phyloP scores from a whole-genome alignment of 345 rosid genomes.

The Ricinus communis region DNA sequence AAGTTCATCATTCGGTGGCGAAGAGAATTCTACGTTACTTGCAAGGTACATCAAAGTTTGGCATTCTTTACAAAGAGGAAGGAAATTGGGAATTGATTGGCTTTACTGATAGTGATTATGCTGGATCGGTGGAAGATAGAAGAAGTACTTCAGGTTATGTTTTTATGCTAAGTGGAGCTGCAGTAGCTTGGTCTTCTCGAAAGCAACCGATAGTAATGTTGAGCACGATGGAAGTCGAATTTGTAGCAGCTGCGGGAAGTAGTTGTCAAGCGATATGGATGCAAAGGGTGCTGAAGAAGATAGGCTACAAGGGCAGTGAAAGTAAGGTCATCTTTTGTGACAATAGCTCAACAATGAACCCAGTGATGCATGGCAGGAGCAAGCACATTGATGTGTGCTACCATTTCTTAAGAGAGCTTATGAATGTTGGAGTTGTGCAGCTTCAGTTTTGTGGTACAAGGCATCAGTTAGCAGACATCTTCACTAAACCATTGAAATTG shows the following conservation, averaged over 20 bases:
- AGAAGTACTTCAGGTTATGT: constrained; percentile 2
- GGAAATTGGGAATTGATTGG: constrained; percentile 1
- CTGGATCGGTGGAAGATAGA: not conserved
- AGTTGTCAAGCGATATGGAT: not conserved
- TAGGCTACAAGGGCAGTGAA: no score
- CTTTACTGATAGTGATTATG: not conserved
- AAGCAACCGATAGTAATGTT: not conserved
- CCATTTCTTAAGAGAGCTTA: no score
- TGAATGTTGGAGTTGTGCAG: no score
- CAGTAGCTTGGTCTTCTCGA: constrained; percentile 1
- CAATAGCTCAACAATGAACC: no score
- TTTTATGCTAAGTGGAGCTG: not conserved
- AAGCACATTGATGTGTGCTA: no score
- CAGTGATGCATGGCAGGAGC: no score
- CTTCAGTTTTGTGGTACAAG: no score
- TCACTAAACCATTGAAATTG: no score
- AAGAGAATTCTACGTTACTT: not conserved
- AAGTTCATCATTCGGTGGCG: no score
- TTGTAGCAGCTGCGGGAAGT: not conserved
- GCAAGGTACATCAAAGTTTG: not conserved
- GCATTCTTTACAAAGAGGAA: not conserved
- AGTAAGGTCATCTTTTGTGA: no score
- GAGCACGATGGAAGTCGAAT: constrained; percentile 6
- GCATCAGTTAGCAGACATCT: no score
- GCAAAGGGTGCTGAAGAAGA: no score